A percentile compares a stretch with the other conserved stretches of the same genome.
Evolutionary conservation across 208 protist species (phyloP).

Genomic region (Porcisia hertigi): DNA sequence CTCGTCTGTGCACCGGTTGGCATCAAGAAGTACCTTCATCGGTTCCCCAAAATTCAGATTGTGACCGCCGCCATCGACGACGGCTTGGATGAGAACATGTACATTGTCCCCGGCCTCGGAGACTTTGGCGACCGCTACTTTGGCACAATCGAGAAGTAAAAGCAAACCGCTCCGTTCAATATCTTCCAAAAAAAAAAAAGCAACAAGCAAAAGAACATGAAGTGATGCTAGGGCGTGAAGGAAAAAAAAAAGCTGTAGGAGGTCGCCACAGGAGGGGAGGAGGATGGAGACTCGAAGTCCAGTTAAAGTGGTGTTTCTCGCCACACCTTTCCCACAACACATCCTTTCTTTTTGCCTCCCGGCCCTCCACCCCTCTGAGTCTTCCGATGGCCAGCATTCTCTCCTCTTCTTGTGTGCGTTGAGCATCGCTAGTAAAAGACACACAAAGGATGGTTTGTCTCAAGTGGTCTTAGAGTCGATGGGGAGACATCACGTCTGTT

Average conservation of each 20-base stretch:
- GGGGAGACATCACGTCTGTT: no score
- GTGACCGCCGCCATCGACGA: conserved; percentile 93
- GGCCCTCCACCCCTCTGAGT: no score
- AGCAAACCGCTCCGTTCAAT: neutral
- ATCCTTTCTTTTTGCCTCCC: no score
- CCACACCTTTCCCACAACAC: no score
- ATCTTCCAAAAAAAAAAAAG: neutral
- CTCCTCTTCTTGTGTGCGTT: neutral
- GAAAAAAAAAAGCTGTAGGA: neutral
- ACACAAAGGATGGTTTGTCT: no score
- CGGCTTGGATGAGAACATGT: conserved; percentile 89
- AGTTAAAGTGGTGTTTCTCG: no score
- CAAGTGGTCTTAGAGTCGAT: no score
- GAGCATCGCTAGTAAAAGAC: neutral
- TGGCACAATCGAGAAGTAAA: conserved; percentile 73
- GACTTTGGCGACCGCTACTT: conserved; percentile 98
- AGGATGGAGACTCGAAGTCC: neutral
- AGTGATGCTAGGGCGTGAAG: neutral
- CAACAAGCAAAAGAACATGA: neutral
- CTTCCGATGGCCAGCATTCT: no score
- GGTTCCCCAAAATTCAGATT: conserved; percentile 88
- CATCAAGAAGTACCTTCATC: conserved; percentile 56
- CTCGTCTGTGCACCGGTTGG: conserved; percentile 93
- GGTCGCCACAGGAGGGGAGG: neutral
- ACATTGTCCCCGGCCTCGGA: conserved; percentile 96